A percentile compares a stretch with the other conserved stretches of the same genome.
Conservation (phyloP, 164 flowering plant genomes). For the Berberis vulgaris region DNA sequence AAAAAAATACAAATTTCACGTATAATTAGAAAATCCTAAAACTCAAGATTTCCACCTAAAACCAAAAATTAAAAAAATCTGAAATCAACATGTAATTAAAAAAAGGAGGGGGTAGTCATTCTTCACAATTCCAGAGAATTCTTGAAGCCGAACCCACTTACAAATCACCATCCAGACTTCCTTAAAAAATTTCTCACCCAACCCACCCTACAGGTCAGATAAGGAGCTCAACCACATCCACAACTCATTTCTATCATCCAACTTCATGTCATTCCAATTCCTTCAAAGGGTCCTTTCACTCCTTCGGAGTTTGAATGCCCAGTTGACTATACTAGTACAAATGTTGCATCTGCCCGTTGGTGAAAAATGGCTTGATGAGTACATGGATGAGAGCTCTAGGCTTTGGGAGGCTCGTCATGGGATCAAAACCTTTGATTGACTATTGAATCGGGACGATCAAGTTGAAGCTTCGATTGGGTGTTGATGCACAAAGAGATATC, state of each 20-base stretch:
- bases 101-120: too few species aligned
- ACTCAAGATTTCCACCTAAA: too few species aligned
- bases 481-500: too few species aligned
- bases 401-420: slow-evolving; percentile 92
- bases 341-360: slow-evolving; percentile 83
- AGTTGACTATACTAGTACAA: slow-evolving; percentile 64
- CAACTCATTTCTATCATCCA: slow-evolving; percentile 40
- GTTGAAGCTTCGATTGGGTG: too few species aligned
- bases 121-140: too few species aligned
- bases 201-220: too few species aligned
- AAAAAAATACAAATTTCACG: too few species aligned
- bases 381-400: slow-evolving; percentile 94
- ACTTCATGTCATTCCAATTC: slow-evolving; percentile 87
- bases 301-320: slow-evolving; percentile 74
- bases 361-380: slow-evolving; percentile 97
- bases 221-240: slow-evolving; percentile 79
- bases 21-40: too few species aligned
- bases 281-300: slow-evolving; percentile 71
- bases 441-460: too few species aligned
- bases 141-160: too few species aligned
- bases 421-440: slow-evolving; percentile 34
- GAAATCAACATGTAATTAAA: too few species aligned
- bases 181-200: slow-evolving; percentile 62
- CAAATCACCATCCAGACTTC: slow-evolving; percentile 61
- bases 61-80: too few species aligned